A percentile compares a stretch with the other conserved stretches of the same genome.
These are phyloP conservation scores for Coemansia sp. DNA, from an alignment of 192 early-diverging fungal genomes.

Conservation along the genomic window DNA sequence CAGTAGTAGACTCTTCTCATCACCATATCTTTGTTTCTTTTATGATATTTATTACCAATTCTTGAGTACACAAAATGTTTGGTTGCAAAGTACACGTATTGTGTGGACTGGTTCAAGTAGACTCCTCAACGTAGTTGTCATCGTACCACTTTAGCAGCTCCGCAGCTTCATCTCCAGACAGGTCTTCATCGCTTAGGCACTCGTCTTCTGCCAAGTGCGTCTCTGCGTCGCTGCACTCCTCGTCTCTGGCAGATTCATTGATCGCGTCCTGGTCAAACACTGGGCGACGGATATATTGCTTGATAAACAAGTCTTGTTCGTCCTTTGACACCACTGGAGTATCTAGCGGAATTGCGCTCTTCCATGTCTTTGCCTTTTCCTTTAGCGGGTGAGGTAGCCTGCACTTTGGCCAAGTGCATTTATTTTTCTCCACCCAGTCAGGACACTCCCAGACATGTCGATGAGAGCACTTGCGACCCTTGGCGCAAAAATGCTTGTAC, in stretches of 20 bases:
- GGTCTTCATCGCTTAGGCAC: conserved; percentile 18
- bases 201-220: conserved; percentile 14
- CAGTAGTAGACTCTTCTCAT: conserved; percentile 16
- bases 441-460: conserved; percentile 74
- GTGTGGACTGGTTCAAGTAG: not conserved
- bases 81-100: not conserved
- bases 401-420: conserved; percentile 62
- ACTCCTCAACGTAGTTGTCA: conserved; percentile 27
- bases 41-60: not conserved
- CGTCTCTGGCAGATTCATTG: not conserved
- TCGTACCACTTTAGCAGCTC: conserved; percentile 57
- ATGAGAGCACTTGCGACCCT: conserved; percentile 59
- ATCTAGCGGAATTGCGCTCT: not conserved
- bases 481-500: conserved; percentile 64
- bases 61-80: not conserved
- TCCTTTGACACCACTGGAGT: conserved; percentile 5
- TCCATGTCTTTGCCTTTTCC: conserved; percentile 3
- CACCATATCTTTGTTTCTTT: not conserved
- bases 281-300: conserved; percentile 36
- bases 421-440: conserved; percentile 64
- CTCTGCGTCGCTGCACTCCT: not conserved
- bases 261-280: conserved; percentile 20
- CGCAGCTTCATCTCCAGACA: conserved; percentile 46
- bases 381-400: conserved; percentile 60
- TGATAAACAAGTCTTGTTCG: conserved; percentile 28